Evolutionary conservation across 176 grass and related monocot species (phyloP), one percentile per base, ranked within the genome.

Genomic region (Ensete ventricosum): DNA sequence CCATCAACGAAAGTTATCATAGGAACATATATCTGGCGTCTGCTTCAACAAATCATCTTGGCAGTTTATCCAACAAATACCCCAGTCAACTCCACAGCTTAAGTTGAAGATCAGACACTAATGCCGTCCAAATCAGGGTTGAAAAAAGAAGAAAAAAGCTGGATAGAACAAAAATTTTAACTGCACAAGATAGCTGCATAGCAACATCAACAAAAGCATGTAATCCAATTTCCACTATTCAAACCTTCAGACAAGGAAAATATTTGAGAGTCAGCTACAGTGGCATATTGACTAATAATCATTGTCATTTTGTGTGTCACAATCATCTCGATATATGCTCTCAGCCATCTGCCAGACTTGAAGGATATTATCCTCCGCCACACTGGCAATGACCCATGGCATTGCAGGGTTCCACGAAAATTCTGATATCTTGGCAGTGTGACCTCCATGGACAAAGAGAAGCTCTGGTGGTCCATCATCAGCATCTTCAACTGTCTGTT

Each of bases 341-440:
- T 98, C 87, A 20, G 88, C 90, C 80, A 98, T 76, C 81, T 98
- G 90, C 90, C 90, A 98, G 64, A 98, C 88, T 74, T 98, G 94
- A 51, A 98, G 71, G 72, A 82, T 80, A 63, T 94, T 98, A 67
- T 98, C 86, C 55, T 98, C 90, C 11, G 78, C 82, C 26, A 98
- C 94, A 62, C 94, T 98, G 48, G 88, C 87, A 55, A 94, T 83
- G 63, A 87, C 86, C 94, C 90, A 93, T 59, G 83, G 83, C 73
- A 85, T 68, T 9, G 71, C 81, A 14, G 88, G 90, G 73, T 91
- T 91, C 94, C 94, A 98, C 22, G 90, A 89, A 54, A 98, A 78
- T 8, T 98, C 94, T 4, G 90, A 91, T 53, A 98, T 98, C 84
- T 93, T 98, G 9, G 78, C 82, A 8, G 81, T 91, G 84, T 98